Conservation (phyloP, 805 yeast genomes). For the Torulaspora delbrueckii region DNA sequence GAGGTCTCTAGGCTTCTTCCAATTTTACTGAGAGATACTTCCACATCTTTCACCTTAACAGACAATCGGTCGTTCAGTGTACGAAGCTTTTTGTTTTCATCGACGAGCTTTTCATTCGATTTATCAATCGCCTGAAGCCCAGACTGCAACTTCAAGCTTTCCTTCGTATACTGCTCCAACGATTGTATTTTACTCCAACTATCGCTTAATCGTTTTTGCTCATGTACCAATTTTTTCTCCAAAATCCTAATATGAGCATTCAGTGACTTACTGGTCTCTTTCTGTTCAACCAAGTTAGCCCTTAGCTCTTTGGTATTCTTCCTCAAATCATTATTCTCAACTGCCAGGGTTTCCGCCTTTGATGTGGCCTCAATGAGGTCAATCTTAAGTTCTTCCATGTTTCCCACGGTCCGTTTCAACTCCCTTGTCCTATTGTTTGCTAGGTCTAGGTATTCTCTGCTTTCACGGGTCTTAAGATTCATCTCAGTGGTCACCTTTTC, state of each 20-base stretch:
- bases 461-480: background rate
- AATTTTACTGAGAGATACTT: background rate
- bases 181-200: background rate
- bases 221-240: constrained; percentile 1
- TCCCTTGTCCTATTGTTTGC: background rate
- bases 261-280: background rate
- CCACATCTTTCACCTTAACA: background rate
- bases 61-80: background rate
- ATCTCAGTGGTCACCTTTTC: background rate
- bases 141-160: background rate
- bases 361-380: constrained; percentile 3
- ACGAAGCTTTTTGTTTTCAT: background rate
- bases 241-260: constrained; percentile 1
- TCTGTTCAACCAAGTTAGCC: constrained; percentile 1
- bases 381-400: constrained; percentile 1
- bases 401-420: background rate
- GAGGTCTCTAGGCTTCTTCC: background rate
- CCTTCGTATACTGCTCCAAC: constrained; percentile 2
- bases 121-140: background rate
- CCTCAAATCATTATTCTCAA: constrained; percentile 3
- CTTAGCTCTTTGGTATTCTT: background rate
- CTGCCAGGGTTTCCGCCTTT: background rate
- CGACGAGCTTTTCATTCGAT: background rate
- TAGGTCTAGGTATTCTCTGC: background rate
- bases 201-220: background rate